Percentiles rank a stretch among this genome's conserved stretches.
phyloP scores from a whole-genome alignment of 1,139 yeast species.

The Pichia sp. region DNA sequence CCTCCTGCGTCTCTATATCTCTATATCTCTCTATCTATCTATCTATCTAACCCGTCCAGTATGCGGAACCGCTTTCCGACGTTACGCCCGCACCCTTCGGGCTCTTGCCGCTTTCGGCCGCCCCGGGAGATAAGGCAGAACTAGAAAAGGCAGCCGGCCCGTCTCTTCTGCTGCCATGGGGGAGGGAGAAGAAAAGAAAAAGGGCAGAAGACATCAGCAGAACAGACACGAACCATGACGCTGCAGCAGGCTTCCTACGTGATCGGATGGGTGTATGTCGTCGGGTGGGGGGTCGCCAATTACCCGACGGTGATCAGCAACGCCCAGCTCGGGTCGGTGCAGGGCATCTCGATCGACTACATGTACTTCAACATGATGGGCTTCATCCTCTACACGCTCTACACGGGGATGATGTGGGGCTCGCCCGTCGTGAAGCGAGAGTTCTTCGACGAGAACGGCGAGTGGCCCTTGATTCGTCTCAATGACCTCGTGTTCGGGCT shows the following conservation, averaged over 20 bases:
- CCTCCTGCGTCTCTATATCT: not conserved
- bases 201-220: no score
- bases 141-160: no score
- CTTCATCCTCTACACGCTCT: constrained; percentile 28
- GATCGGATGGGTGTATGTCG: constrained; percentile 30
- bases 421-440: constrained; percentile 26
- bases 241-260: not conserved
- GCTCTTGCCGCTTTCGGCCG: not conserved
- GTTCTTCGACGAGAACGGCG: constrained; percentile 23
- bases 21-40: not conserved
- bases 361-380: constrained; percentile 32
- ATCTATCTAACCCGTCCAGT: not conserved
- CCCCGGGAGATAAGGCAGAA: not conserved
- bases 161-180: no score
- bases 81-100: not conserved
- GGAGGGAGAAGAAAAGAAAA: no score
- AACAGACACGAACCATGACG: no score
- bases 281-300: constrained; percentile 29
- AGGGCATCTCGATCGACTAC: constrained; percentile 33
- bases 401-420: constrained; percentile 24
- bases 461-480: constrained; percentile 27
- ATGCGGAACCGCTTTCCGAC: not conserved
- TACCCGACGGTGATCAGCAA: constrained; percentile 32
- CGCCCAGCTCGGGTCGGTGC: constrained; percentile 28
- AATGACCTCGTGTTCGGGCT: constrained; percentile 32